Evolutionary conservation across 208 protist species (phyloP).

Genomic region (Acanthamoeba quina): DNA sequence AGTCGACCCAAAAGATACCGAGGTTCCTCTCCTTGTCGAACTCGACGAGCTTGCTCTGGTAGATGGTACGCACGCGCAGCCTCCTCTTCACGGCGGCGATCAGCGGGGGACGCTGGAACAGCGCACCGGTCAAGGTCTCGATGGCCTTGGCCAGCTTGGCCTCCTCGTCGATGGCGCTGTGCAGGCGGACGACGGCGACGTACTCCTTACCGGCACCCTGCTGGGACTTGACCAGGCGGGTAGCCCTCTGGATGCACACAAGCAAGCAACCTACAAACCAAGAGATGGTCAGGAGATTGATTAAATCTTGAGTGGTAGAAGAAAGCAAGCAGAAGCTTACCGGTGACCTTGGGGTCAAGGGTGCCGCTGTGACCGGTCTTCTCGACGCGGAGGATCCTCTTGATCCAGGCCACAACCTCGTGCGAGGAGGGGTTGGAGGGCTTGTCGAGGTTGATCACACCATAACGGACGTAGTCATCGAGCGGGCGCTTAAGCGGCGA

Average conservation of each 20-base stretch:
- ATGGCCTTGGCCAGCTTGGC: conserved; percentile 91
- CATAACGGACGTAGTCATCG: conserved; percentile 97
- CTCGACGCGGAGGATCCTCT: conserved; percentile 98
- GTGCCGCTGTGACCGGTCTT: conserved; percentile 99
- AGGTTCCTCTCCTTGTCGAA: conserved; percentile 98
- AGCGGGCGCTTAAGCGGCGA: conserved; percentile 98
- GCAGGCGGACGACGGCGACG: conserved; percentile 97
- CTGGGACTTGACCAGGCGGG: conserved; percentile 99
- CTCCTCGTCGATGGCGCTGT: conserved; percentile 94
- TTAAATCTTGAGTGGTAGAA: neutral
- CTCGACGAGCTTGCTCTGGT: conserved; percentile 98
- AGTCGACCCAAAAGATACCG: conserved; percentile 98
- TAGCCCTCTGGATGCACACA: conserved; percentile 99
- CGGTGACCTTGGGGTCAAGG: conserved; percentile 97
- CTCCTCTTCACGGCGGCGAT: conserved; percentile 98
- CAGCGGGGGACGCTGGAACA: conserved; percentile 99
- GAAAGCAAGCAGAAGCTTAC: neutral
- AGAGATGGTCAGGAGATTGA: neutral
- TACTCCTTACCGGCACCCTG: conserved; percentile 99
- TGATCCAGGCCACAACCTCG: conserved; percentile 99
- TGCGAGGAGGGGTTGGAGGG: conserved; percentile 99
- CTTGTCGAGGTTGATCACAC: conserved; percentile 99
- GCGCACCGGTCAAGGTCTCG: conserved; percentile 97
- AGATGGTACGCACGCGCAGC: conserved; percentile 99
- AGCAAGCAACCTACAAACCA: conserved; percentile 95